A percentile compares a stretch with the other conserved stretches of the same genome.
These are phyloP conservation scores for Phaeomoniella chlamydospora DNA, from an alignment of 2,329 filamentous ascomycete species.

Conservation along the genomic window DNA sequence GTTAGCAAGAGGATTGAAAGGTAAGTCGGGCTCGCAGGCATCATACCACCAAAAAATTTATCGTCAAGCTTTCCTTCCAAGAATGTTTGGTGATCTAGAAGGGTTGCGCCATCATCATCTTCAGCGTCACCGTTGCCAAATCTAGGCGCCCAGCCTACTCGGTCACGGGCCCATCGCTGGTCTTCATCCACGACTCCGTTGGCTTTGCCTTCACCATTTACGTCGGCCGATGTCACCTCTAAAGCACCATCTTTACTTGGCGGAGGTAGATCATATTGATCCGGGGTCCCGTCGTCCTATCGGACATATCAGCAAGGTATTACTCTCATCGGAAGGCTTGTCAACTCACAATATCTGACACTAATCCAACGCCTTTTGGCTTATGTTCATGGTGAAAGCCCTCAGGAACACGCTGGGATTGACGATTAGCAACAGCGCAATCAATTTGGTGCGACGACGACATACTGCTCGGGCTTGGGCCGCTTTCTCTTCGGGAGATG, in stretches of 20 bases:
- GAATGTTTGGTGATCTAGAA: conserved; percentile 79
- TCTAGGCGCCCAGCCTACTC: conserved; percentile 77
- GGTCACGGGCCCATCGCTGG: conserved; percentile 38
- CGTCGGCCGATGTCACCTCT: conserved; percentile 32
- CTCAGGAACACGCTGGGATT: conserved; percentile 44
- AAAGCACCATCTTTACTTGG: conserved; percentile 58
- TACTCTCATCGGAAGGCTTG: conserved; percentile 2
- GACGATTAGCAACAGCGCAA: conserved; percentile 4
- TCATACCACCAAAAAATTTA: conserved; percentile 69
- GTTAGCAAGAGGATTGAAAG: too few relatives aligned
- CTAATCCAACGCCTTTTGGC: conserved; percentile 35
- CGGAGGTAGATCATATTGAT: conserved; percentile 63
- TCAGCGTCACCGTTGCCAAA: conserved; percentile 44
- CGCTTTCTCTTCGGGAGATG: conserved; percentile 68
- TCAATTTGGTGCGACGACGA: too few relatives aligned
- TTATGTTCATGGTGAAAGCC: conserved; percentile 41
- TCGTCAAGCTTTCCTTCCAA: conserved; percentile 74
- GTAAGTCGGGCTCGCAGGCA: too few relatives aligned
- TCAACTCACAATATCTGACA: conserved; percentile 53
- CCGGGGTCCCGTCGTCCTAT: conserved; percentile 51
- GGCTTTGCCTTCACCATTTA: conserved; percentile 31
- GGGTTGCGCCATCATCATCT: conserved; percentile 42
- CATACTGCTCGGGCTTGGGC: conserved; percentile 64
- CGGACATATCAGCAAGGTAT: conserved; percentile 4
- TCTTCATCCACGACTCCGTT: conserved; percentile 40